These are phyloP conservation scores for Ophiocordyceps camponoti-floridani DNA, from an alignment of 2,329 filamentous ascomycete species.

Conservation along the genomic window DNA sequence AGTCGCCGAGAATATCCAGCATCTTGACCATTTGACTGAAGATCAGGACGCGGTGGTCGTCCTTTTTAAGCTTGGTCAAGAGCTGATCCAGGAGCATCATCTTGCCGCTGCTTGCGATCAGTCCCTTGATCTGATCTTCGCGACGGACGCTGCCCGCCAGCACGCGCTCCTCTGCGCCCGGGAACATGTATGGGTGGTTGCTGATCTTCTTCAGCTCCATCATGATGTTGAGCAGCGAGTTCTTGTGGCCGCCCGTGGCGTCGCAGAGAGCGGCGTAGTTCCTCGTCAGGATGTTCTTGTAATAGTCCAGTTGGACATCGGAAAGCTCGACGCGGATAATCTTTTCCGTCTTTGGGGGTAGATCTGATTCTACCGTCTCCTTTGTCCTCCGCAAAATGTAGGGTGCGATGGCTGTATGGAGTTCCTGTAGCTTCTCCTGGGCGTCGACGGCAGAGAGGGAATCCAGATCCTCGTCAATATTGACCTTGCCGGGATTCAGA, in stretches of 20 bases:
- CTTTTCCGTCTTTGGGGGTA: constrained; percentile 95
- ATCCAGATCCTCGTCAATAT: constrained; percentile 85
- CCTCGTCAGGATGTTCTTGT: constrained; percentile 94
- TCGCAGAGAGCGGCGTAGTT: constrained; percentile 93
- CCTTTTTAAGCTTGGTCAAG: constrained; percentile 80
- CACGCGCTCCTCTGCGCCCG: constrained; percentile 79
- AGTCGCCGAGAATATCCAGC: constrained; percentile 90
- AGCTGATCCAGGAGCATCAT: constrained; percentile 98
- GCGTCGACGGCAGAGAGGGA: constrained; percentile 59
- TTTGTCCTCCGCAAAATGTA: constrained; percentile 94
- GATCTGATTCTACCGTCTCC: constrained; percentile 88
- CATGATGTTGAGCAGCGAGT: constrained; percentile 93
- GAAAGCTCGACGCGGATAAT: constrained; percentile 96
- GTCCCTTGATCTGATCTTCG: constrained; percentile 78
- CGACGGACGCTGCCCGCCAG: constrained; percentile 62
- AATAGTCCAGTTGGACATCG: constrained; percentile 92
- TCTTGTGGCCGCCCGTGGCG: constrained; percentile 77
- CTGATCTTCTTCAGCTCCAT: constrained; percentile 99
- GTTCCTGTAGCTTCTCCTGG: constrained; percentile 68
- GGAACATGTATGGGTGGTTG: constrained; percentile 97
- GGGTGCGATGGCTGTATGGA: constrained; percentile 76
- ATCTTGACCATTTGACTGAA: constrained; percentile 99
- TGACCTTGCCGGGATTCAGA: constrained; percentile 81
- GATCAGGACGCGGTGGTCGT: constrained; percentile 88
- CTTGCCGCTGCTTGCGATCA: constrained; percentile 95